A percentile compares a stretch with the other conserved stretches of the same genome.
Conservation (phyloP, 164 flowering plant genomes). For the Chloranthus sessilifolius region DNA sequence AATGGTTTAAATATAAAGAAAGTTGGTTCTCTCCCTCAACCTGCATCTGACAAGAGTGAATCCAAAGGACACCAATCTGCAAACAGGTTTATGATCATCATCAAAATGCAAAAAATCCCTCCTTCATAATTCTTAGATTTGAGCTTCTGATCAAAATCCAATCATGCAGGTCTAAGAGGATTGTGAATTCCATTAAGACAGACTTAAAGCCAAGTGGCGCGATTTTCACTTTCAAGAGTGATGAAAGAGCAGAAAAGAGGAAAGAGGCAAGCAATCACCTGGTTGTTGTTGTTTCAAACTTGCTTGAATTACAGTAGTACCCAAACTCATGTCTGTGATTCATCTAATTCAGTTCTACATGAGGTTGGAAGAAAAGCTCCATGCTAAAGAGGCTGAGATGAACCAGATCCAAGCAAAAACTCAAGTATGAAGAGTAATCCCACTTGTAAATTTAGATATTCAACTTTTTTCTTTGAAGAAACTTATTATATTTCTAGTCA, state of each 20-base stretch:
- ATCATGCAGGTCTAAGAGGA: constrained; percentile 31
- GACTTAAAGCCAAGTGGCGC: constrained; percentile 18
- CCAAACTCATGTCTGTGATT: background rate
- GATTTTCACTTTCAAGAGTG: constrained; percentile 43
- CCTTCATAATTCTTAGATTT: constrained; percentile 4
- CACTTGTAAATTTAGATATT: no score
- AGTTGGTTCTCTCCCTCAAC: constrained; percentile 17
- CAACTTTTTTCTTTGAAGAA: no score
- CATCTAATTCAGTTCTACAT: constrained; percentile 34
- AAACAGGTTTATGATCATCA: constrained; percentile 35
- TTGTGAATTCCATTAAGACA: constrained; percentile 19
- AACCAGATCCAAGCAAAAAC: constrained; percentile 54
- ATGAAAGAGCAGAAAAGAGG: constrained; percentile 61
- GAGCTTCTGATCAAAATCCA: background rate
- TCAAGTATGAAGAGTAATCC: constrained; percentile 34
- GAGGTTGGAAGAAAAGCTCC: constrained; percentile 54
- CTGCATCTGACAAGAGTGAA: constrained; percentile 24
- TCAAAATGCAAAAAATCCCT: background rate
- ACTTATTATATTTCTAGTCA: no score
- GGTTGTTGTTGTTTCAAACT: constrained; percentile 3
- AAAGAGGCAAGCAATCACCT: constrained; percentile 52
- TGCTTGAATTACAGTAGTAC: background rate
- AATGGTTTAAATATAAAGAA: constrained; percentile 31
- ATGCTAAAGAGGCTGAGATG: constrained; percentile 58
- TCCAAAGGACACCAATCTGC: constrained; percentile 18